phyloP scores from a whole-genome alignment of 2,329 filamentous ascomycete genomes.

The Fusarium hostae region DNA sequence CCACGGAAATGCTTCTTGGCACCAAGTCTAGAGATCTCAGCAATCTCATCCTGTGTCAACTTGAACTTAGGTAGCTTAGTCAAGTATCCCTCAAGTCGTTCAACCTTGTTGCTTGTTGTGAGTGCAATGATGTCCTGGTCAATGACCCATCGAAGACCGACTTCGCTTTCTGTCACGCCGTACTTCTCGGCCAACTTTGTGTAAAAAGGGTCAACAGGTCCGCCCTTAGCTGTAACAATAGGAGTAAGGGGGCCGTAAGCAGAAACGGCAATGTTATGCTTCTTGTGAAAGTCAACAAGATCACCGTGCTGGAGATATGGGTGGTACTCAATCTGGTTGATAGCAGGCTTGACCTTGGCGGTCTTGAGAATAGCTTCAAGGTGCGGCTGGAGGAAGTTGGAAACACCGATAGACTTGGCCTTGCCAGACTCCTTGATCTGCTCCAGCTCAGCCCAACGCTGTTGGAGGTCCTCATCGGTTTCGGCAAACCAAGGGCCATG shows the following conservation, averaged over 20 bases:
- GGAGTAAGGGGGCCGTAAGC: constrained; percentile 68
- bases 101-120: constrained; percentile 69
- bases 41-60: constrained; percentile 68
- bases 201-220: constrained; percentile 65
- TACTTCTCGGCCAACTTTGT: constrained; percentile 66
- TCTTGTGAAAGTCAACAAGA: constrained; percentile 66
- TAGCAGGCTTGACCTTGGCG: constrained; percentile 70
- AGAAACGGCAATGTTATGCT: constrained; percentile 66
- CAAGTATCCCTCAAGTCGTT: constrained; percentile 67
- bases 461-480: constrained; percentile 64
- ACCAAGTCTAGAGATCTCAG: constrained; percentile 65
- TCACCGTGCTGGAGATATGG: constrained; percentile 76
- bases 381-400: constrained; percentile 73
- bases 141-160: constrained; percentile 69
- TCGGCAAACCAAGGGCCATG: constrained; percentile 67
- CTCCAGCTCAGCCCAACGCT: constrained; percentile 69
- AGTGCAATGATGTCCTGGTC: constrained; percentile 69
- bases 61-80: constrained; percentile 64
- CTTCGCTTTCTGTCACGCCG: constrained; percentile 63
- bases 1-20: constrained; percentile 69
- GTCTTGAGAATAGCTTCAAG: constrained; percentile 67
- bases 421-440: constrained; percentile 74
- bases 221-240: constrained; percentile 58
- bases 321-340: constrained; percentile 87
- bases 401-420: constrained; percentile 78